Percentiles rank a stretch among this genome's conserved stretches.
Conservation (phyloP, 257 asterid species). For the Solanum peruvianum region DNA sequence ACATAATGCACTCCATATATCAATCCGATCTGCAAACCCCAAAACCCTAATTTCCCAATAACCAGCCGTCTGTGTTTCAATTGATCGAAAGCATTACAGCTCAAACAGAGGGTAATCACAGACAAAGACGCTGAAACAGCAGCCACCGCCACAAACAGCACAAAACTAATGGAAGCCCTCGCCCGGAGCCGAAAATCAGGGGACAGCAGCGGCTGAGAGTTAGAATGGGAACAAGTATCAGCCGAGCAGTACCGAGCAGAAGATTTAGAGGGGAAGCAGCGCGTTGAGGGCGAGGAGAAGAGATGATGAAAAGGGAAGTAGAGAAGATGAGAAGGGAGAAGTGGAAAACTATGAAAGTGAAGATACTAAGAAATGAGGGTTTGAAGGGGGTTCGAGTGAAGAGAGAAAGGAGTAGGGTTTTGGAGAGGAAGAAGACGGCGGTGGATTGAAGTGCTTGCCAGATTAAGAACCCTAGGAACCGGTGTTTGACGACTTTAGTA, state of each 20-base stretch:
- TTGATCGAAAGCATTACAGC: constrained; percentile 19
- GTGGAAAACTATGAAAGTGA: constrained; percentile 51
- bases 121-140: constrained; percentile 37
- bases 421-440: constrained; percentile 30
- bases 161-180: constrained; percentile 51
- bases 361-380: constrained; percentile 25
- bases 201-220: constrained; percentile 8
- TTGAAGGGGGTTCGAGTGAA: constrained; percentile 19
- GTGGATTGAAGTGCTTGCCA: constrained; percentile 79
- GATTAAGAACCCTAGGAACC: constrained; percentile 65
- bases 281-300: constrained; percentile 50
- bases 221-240: constrained; percentile 43
- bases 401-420: constrained; percentile 42
- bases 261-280: constrained; percentile 55
- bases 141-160: constrained; percentile 41
- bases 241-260: constrained; percentile 27
- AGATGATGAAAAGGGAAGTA: constrained; percentile 48
- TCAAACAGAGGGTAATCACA: constrained; percentile 51
- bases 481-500: constrained; percentile 35
- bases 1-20: constrained; percentile 58
- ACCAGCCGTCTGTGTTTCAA: constrained; percentile 12
- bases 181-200: constrained; percentile 30
- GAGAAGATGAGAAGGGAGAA: constrained; percentile 40
- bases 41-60: constrained; percentile 42
- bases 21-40: constrained; percentile 59